Percentiles rank a stretch among this genome's conserved stretches.
phyloP scores from a whole-genome alignment of 208 protist genomes.

The Leishmania martiniquensis region DNA sequence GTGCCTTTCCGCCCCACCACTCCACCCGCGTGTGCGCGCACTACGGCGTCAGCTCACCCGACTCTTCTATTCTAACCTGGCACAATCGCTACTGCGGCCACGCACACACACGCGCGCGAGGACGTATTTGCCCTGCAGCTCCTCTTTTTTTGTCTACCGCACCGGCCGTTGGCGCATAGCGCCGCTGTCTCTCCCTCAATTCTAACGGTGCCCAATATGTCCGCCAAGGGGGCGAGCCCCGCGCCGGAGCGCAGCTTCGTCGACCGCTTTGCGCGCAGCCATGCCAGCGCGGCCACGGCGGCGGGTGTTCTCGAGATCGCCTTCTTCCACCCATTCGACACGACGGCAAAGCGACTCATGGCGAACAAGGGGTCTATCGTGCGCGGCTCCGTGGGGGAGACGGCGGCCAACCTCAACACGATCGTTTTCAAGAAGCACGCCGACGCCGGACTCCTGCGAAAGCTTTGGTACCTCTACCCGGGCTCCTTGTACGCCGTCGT shows the following conservation, averaged over 20 bases:
- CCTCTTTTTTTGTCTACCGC: neutral
- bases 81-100: neutral
- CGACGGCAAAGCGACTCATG: slow-evolving; percentile 90
- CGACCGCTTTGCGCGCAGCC: slow-evolving; percentile 48
- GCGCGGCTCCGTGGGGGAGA: slow-evolving; percentile 43
- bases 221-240: slow-evolving; percentile 14
- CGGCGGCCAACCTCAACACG: slow-evolving; percentile 64
- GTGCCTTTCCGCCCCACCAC: neutral
- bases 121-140: neutral
- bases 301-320: slow-evolving; percentile 85
- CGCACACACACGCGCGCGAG: neutral
- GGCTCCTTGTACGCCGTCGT: slow-evolving; percentile 86
- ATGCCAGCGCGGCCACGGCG: slow-evolving; percentile 65
- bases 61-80: neutral
- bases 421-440: slow-evolving; percentile 86
- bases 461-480: slow-evolving; percentile 89
- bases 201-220: slow-evolving; percentile 14
- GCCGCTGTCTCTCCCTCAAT: neutral
- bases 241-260: slow-evolving; percentile 40
- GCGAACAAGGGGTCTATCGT: slow-evolving; percentile 66
- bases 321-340: slow-evolving; percentile 93
- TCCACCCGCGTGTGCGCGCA: neutral
- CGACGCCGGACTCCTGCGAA: slow-evolving; percentile 44
- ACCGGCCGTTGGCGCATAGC: too few species aligned
- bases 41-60: neutral